Conservation (phyloP, 176 grass and related monocot genomes). For the Lolium rigidum region DNA sequence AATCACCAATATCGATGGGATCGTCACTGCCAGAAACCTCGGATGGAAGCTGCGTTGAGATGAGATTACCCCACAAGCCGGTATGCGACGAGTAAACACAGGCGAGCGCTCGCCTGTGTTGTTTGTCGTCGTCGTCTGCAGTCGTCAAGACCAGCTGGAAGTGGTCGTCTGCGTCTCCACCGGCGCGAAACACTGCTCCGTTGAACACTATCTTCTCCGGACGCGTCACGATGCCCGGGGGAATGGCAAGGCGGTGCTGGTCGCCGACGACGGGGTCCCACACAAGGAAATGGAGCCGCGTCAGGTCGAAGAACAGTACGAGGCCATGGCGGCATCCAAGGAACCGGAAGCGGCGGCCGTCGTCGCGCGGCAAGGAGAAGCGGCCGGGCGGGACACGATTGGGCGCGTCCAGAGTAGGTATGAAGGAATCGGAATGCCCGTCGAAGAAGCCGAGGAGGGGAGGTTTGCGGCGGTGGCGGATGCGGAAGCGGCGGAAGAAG, state of each 20-base stretch:
- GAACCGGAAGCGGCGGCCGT: not conserved
- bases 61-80: not conserved
- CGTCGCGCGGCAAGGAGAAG: not conserved
- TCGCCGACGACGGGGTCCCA: slow-evolving; percentile 9
- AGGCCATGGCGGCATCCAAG: not conserved
- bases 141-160: not conserved
- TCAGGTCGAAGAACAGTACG: not conserved
- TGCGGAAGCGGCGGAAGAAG: not conserved
- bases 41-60: not conserved
- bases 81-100: not conserved
- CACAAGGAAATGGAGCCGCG: not conserved
- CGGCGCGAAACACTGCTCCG: not conserved
- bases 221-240: not conserved
- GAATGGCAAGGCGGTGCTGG: not conserved
- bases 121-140: not conserved
- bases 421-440: not conserved
- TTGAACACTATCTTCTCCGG: not conserved
- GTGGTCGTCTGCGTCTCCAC: not conserved
- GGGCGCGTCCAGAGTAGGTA: not conserved
- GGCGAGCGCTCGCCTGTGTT: not conserved
- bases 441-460: not conserved
- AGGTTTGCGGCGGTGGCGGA: no score
- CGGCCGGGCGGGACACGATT: not conserved
- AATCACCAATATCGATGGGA: no score
- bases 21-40: not conserved